Percentiles rank a stretch among this genome's conserved stretches.
These are phyloP conservation scores for Plasmopara muralis DNA, from an alignment of 352 stramenopile genomes.

Conservation along the genomic window DNA sequence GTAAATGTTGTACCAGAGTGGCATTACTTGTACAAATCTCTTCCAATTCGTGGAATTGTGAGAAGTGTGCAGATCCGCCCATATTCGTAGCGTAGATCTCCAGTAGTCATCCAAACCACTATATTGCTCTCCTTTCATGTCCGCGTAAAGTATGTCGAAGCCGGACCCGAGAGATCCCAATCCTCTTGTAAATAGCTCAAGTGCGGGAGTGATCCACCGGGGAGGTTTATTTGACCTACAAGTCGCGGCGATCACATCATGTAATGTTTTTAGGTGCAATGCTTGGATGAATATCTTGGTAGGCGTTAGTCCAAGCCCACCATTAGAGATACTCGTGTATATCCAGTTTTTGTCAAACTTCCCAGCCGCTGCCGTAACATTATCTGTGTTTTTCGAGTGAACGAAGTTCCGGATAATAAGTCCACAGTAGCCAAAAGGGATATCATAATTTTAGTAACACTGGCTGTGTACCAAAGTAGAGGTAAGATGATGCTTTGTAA, in stretches of 20 bases:
- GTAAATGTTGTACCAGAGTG: constrained; percentile 8
- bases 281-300: not conserved
- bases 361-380: not conserved
- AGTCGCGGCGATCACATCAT: not conserved
- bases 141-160: not conserved
- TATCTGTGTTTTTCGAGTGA: not conserved
- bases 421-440: not conserved
- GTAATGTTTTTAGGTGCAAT: constrained; percentile 1
- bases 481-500: constrained; percentile 1
- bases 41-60: constrained; percentile 1
- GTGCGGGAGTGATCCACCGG: not conserved
- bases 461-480: constrained; percentile 1
- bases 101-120: not conserved
- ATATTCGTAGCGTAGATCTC: not conserved
- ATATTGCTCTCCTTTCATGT: not conserved
- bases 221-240: not conserved
- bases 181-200: not conserved
- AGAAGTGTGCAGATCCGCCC: not conserved
- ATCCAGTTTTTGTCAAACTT: constrained; percentile 4
- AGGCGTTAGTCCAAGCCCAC: not conserved
- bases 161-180: no score
- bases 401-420: constrained; percentile 1
- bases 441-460: not conserved
- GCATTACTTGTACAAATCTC: not conserved
- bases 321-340: not conserved